Percentiles rank a stretch among this genome's conserved stretches.
Conservation (phyloP, 2,329 filamentous ascomycete species). For the Tolypocladium ovalisporum region DNA sequence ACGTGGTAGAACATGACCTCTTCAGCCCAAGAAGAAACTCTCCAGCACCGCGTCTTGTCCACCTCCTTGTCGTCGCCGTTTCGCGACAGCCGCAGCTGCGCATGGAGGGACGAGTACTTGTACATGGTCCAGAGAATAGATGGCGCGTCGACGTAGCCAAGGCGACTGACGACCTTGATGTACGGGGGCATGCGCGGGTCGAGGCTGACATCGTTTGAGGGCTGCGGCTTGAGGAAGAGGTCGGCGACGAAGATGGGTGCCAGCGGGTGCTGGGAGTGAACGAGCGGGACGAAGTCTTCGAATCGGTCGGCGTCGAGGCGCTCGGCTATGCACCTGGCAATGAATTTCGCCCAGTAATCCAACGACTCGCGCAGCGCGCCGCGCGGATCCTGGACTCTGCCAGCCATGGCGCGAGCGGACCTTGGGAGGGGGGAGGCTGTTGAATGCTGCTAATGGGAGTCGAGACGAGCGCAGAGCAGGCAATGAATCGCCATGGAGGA, state of each 20-base stretch:
- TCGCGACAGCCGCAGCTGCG: slow-evolving; percentile 4
- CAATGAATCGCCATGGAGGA: slow-evolving; percentile 2
- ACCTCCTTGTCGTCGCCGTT: slow-evolving; percentile 8
- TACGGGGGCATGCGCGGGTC: slow-evolving; percentile 52
- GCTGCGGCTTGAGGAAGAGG: slow-evolving; percentile 45
- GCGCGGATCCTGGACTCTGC: slow-evolving; percentile 6
- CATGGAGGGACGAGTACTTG: slow-evolving; percentile 44
- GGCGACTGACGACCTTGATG: slow-evolving; percentile 41
- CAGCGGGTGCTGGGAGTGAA: slow-evolving; percentile 41
- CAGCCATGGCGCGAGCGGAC: slow-evolving; percentile 13
- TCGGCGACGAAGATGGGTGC: slow-evolving; percentile 41
- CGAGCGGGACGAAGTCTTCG: slow-evolving; percentile 35
- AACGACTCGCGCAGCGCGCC: slow-evolving; percentile 16
- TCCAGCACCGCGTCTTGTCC: slow-evolving; percentile 31
- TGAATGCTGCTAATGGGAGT: neutral
- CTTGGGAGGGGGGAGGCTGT: neutral
- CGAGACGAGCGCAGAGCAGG: neutral
- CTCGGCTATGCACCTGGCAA: slow-evolving; percentile 35
- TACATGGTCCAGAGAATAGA: slow-evolving; percentile 45
- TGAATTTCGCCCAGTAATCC: slow-evolving; percentile 38
- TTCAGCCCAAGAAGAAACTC: slow-evolving; percentile 53
- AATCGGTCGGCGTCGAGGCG: slow-evolving; percentile 45
- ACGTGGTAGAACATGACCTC: slow-evolving; percentile 92
- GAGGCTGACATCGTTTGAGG: slow-evolving; percentile 35
- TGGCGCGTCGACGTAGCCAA: slow-evolving; percentile 40